These are phyloP conservation scores for Monilinia aucupariae DNA, from an alignment of 2,329 filamentous ascomycete genomes.

Conservation along the genomic window DNA sequence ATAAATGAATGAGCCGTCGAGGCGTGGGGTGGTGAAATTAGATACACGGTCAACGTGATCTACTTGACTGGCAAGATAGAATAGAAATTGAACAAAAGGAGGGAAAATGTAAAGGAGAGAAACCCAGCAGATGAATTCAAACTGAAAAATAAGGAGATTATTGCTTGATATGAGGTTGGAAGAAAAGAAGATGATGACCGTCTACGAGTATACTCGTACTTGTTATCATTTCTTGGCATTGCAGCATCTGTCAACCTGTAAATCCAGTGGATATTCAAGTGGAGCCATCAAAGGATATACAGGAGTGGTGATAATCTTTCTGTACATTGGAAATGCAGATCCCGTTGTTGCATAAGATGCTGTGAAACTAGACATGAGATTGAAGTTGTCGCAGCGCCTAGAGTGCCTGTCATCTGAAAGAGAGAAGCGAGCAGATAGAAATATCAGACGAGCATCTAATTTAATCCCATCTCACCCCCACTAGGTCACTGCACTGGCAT, in stretches of 20 bases:
- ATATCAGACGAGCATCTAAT: slow-evolving; percentile 23
- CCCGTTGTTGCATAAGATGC: slow-evolving; percentile 30
- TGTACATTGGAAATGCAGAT: slow-evolving; percentile 30
- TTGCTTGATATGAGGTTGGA: slow-evolving; percentile 27
- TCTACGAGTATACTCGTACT: too few relatives aligned
- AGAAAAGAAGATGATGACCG: slow-evolving; percentile 23
- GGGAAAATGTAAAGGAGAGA: slow-evolving; percentile 31
- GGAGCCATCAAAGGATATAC: slow-evolving; percentile 18
- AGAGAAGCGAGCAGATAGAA: slow-evolving; percentile 18
- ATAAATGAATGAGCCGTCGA: slow-evolving; percentile 34
- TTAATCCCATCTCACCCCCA: slow-evolving; percentile 16
- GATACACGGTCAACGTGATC: slow-evolving; percentile 37
- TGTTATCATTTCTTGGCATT: slow-evolving; percentile 34
- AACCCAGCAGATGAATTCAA: slow-evolving; percentile 27
- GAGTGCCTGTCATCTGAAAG: slow-evolving; percentile 26
- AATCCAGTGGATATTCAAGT: slow-evolving; percentile 12
- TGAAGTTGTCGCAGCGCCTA: slow-evolving; percentile 26
- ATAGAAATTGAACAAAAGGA: slow-evolving; percentile 26
- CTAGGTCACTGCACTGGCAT: not conserved
- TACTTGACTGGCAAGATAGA: slow-evolving; percentile 35
- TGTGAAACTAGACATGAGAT: slow-evolving; percentile 34
- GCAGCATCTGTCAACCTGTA: slow-evolving; percentile 14
- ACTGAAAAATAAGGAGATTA: slow-evolving; percentile 19
- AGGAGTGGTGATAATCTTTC: slow-evolving; percentile 23
- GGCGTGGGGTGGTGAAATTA: slow-evolving; percentile 31